phyloP scores from a whole-genome alignment of 2,329 filamentous ascomycete genomes.

The Orbilia oligospora region DNA sequence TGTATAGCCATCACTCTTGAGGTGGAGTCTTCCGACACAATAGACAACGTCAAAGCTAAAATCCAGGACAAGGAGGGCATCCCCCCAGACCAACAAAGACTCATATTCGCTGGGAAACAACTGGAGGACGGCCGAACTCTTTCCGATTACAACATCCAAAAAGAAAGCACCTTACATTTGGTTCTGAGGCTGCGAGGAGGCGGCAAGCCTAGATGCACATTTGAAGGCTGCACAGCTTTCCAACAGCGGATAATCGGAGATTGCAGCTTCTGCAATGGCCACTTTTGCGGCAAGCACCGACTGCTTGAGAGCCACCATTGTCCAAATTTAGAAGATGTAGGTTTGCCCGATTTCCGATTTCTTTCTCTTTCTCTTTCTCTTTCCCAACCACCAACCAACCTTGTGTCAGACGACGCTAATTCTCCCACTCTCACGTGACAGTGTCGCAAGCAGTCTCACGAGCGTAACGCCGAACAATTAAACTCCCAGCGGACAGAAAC shows the following conservation, averaged over 20 bases:
- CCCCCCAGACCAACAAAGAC: conserved; percentile 97
- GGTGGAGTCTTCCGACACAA: conserved; percentile 77
- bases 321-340: conserved; percentile 87
- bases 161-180: conserved; percentile 71
- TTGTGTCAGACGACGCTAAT: conserved; percentile 35
- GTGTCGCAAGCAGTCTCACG: conserved; percentile 97
- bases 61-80: conserved; percentile 99
- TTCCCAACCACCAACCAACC: conserved; percentile 5
- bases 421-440: conserved; percentile 65
- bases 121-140: conserved; percentile 99
- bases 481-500: conserved; percentile 88
- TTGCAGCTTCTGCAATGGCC: conserved; percentile 92
- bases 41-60: conserved; percentile 70
- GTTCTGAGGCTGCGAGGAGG: conserved; percentile 57
- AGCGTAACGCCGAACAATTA: conserved; percentile 91
- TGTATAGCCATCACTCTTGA: conserved; percentile 77
- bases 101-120: conserved; percentile 99
- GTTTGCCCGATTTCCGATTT: conserved; percentile 66
- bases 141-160: conserved; percentile 99
- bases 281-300: conserved; percentile 95
- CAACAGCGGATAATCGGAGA: conserved; percentile 96
- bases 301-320: conserved; percentile 96
- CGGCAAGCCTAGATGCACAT: conserved; percentile 76
- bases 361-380: background rate
- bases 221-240: conserved; percentile 87